These are phyloP conservation scores for Wickerhamomyces subpelliculosus DNA, from an alignment of 805 yeast species.

Conservation along the genomic window DNA sequence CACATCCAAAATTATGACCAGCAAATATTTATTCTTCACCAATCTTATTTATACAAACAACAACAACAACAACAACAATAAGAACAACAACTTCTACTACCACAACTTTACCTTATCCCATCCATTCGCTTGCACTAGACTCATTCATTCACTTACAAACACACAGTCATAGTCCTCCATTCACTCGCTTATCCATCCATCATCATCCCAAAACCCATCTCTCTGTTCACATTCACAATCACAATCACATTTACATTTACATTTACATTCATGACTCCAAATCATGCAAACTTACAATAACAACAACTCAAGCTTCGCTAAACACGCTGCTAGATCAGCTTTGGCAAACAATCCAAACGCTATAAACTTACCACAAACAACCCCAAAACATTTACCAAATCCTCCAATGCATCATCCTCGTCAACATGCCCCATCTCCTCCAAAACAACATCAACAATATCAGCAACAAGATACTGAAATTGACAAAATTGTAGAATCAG, in stretches of 20 bases:
- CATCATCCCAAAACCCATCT: too few relatives aligned
- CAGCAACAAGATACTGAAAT: constrained; percentile 11
- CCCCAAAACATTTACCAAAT: background rate
- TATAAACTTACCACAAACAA: constrained; percentile 31
- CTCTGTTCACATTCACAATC: background rate
- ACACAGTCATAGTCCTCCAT: background rate
- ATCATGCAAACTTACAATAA: background rate
- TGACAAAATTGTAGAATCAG: constrained; percentile 23
- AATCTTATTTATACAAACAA: too few relatives aligned
- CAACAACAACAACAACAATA: too few relatives aligned
- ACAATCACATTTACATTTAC: too few relatives aligned
- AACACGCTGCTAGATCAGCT: constrained; percentile 20
- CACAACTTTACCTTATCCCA: too few relatives aligned
- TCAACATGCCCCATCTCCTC: background rate
- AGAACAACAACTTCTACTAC: too few relatives aligned
- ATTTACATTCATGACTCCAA: background rate
- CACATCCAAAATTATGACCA: too few relatives aligned
- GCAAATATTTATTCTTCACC: too few relatives aligned
- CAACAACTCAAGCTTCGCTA: constrained; percentile 16
- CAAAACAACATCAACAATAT: constrained; percentile 1
- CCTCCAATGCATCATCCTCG: background rate
- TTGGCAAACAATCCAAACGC: constrained; percentile 14
- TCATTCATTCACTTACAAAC: too few relatives aligned
- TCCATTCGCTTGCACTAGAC: too few relatives aligned
- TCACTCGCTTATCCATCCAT: background rate